Base-by-base conservation (phyloP, 129 eudicot species). In the Kitagawia praeruptora region DNA sequence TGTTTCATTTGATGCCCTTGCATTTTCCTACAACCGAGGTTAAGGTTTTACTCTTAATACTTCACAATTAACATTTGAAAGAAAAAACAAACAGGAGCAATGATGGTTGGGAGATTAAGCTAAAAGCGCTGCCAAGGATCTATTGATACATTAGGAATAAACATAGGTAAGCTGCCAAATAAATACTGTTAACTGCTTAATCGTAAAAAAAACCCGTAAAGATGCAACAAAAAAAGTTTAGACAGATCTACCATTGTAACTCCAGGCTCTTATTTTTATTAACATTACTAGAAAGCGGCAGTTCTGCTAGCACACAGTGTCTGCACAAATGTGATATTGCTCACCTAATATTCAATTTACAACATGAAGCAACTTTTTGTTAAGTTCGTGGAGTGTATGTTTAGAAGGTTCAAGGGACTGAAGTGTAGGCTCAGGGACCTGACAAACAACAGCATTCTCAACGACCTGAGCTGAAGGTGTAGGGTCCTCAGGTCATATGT, bases 21-120 rank as follows among this genome's bases (percentile, higher is more conserved):
- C 70, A 47, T 78, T 84, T 78, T 91, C 91, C 99, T 88, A 85
- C 83, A 79, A 82, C 42, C 66, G 25, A 70, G 75, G 42, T 47
- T 9, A 72, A n/a, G 27, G 31, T 19, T n/a, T 67, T 49, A 47
- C 27, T 8, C 56, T 77, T 18, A 53, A 72, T 49, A 54, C 34
- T 19, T 15, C 21, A 63, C 40, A 25, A 81, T 8, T 28, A 34
- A 34, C 27, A 28, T 72, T 18, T 6, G 11, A 16, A 8, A 79
- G 54, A 48, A 2, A 69, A 51, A 44, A 21, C 23, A 75, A 31
- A 8, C 11, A 31, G 7, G 34, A 45, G 13, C 56, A 44, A 61
- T 76, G 25, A 79, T 37, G 75, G 27, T 70, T 37, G 48, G 75
- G 75, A 37, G 48, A 73, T 42, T 19, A 13, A 28, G 73, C 23